Evolutionary conservation across 768 basidiomycete species (phyloP), one percentile per base, ranked within the genome.

Genomic region (Myochromella boudieri): DNA sequence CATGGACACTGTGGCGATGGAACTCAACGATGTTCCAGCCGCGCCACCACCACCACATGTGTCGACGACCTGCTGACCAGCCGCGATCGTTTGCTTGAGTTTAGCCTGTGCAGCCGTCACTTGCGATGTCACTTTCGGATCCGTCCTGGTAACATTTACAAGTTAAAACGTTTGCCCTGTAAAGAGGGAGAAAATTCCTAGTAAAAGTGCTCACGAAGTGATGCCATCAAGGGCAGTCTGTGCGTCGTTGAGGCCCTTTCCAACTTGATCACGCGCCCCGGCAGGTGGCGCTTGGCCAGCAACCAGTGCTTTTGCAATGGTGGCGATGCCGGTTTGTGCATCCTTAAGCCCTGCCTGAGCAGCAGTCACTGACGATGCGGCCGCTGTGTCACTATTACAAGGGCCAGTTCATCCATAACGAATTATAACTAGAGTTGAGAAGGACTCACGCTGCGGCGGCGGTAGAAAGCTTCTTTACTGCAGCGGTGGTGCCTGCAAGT

Each of bases 241-340:
- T 2, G 57, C 58, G 21, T 45, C 45, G 17, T 43, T 38, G 18
- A 62, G 46, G 4, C 60, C 56, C 25, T 43, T 28, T 17, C 53
- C 29, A 10, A 53, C 45, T 26, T 56, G 53, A 20, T 49, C 45
- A 15, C 56, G 58, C 4, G 58, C 60, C 24, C 20, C 45, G 3
- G 58, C 58, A 24, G 58, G 58, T 3, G 60, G 49, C 15, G 55
- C 34, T 7, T 51, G 31, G 11, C 60, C 58, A 10, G 51, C 46
- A 37, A 62, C n/a, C 32, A 62, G 55, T 1, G 58, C 49, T 18
- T 57, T 49, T 7, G 57, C 58, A 22, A 60, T 62, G 6, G 49
- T 49, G 17, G 37, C 37, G 28, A 62, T 58, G 3, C 60, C 60
- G 11, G 48, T 50, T 29, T 56, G 51, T 4, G 53, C 46, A 42